Percentiles rank a stretch among this genome's conserved stretches.
These are phyloP conservation scores for Ustilago tritici DNA, from an alignment of 1,284 basidiomycete species.

Conservation along the genomic window DNA sequence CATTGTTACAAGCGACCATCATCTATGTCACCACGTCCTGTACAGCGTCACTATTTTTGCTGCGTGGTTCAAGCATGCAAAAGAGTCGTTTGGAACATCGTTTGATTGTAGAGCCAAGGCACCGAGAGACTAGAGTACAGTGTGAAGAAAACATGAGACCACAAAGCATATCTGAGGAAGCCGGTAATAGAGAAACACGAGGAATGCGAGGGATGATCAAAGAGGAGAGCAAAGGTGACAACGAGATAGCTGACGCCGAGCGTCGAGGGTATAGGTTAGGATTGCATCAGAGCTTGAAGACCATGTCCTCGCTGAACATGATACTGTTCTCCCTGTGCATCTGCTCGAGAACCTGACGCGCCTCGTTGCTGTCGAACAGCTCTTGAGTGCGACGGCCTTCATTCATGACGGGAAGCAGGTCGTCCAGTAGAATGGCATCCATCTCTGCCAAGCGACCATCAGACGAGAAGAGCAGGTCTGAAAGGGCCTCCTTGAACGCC, in stretches of 20 bases:
- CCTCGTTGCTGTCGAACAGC: conserved; percentile 85
- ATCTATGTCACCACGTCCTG: too few relatives aligned
- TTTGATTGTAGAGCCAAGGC: background rate
- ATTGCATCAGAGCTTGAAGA: conserved; percentile 44
- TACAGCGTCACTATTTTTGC: too few relatives aligned
- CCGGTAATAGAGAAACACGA: background rate
- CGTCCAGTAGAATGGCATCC: conserved; percentile 76
- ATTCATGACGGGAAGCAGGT: conserved; percentile 83
- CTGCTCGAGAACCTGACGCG: conserved; percentile 72
- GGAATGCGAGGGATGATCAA: background rate
- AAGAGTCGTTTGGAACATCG: background rate
- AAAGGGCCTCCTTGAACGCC: conserved; percentile 74
- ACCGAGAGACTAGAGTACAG: conserved; percentile 10
- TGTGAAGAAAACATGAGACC: conserved; percentile 1
- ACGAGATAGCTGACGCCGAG: background rate
- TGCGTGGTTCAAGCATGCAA: background rate
- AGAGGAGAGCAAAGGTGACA: background rate
- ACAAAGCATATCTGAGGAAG: conserved; percentile 5
- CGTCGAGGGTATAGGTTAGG: conserved; percentile 21
- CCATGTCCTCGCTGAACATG: conserved; percentile 75
- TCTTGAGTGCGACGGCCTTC: conserved; percentile 78
- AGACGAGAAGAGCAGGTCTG: conserved; percentile 74
- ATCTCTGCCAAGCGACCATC: conserved; percentile 73
- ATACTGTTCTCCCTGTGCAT: conserved; percentile 89
- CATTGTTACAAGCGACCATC: too few relatives aligned